Percentiles rank a stretch among this genome's conserved stretches.
Evolutionary conservation across 106 monocot species (phyloP).

Genomic region (Platanthera guangdongensis): DNA sequence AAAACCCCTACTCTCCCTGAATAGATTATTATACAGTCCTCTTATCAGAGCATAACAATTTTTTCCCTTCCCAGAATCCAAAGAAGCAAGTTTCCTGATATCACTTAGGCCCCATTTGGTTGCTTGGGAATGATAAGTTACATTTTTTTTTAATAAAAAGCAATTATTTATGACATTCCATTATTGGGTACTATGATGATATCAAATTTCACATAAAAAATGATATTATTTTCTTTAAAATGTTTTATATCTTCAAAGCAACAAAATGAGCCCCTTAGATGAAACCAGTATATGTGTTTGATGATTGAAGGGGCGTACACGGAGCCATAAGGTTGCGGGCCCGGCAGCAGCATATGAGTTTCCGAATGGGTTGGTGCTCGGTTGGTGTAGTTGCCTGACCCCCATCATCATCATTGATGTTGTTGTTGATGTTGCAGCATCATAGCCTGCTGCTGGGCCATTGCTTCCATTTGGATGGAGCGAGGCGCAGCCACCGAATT

Average conservation of each 20-base stretch:
- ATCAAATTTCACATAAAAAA: too few species aligned
- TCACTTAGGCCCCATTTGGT: too few species aligned
- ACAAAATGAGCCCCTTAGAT: conserved; percentile 21
- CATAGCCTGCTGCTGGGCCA: conserved; percentile 85
- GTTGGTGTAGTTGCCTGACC: conserved; percentile 25
- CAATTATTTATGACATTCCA: too few species aligned
- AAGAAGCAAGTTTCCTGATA: too few species aligned
- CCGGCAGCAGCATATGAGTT: conserved; percentile 36
- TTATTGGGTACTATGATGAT: too few species aligned
- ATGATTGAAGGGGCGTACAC: conserved; percentile 40
- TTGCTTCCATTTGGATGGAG: conserved; percentile 67
- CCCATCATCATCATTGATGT: conserved; percentile 85
- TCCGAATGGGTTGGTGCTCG: conserved; percentile 53
- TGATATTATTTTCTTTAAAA: too few species aligned
- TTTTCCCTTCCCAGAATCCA: neutral
- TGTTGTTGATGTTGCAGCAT: conserved; percentile 74
- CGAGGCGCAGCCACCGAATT: conserved; percentile 39
- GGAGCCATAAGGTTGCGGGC: conserved; percentile 34
- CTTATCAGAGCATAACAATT: neutral
- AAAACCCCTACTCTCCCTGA: neutral
- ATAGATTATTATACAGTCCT: neutral
- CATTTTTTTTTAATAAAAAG: too few species aligned
- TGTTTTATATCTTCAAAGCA: neutral
- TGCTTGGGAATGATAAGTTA: too few species aligned
- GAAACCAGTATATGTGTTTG: conserved; percentile 43